Base-by-base conservation (phyloP, 441 rosid genomes). In the Euphorbia schlechtendalii region DNA sequence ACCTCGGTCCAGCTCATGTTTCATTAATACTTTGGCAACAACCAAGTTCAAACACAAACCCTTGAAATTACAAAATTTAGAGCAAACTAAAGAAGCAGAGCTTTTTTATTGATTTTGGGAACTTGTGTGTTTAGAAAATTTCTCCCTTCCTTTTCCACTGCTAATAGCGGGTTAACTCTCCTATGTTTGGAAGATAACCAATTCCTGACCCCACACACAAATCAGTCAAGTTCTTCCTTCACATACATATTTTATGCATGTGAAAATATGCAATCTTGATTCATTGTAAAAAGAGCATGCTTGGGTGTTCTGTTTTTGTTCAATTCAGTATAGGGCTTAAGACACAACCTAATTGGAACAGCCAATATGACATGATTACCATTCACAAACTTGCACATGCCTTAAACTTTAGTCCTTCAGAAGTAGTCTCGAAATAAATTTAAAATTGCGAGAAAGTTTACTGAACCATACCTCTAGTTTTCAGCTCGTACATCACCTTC, bases 1-100 rank as follows among this genome's bases (percentile, higher is more conserved):
- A 76, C 75, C 84, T 65, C 96, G 96, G 65, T 82, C 86, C 75
- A 94, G 78, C 84, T 94, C 96, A 73, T 84, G 77, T 75, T 85
- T 76, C 70, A 89, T 87, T n/a, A n/a, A n/a, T n/a, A n/a, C n/a
- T n/a, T n/a, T n/a, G n/a, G n/a, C n/a, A n/a, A n/a, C n/a, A n/a
- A n/a, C n/a, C n/a, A n/a, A n/a, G n/a, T n/a, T n/a, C n/a, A n/a
- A n/a, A n/a, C n/a, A n/a, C n/a, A n/a, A n/a, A n/a, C n/a, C n/a
- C n/a, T n/a, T n/a, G n/a, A n/a, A n/a, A n/a, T n/a, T n/a, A n/a
- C n/a, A n/a, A n/a, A n/a, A n/a, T n/a, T n/a, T n/a, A n/a, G n/a
- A n/a, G n/a, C n/a, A n/a, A n/a, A 43, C 17, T 27, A 25, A 54
- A 3, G 36, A 32, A 41, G 45, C 4, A 1, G 45, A 15, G 18